These are phyloP conservation scores for Apiospora phragmitis DNA, from an alignment of 2,329 filamentous ascomycete species.

Conservation along the genomic window DNA sequence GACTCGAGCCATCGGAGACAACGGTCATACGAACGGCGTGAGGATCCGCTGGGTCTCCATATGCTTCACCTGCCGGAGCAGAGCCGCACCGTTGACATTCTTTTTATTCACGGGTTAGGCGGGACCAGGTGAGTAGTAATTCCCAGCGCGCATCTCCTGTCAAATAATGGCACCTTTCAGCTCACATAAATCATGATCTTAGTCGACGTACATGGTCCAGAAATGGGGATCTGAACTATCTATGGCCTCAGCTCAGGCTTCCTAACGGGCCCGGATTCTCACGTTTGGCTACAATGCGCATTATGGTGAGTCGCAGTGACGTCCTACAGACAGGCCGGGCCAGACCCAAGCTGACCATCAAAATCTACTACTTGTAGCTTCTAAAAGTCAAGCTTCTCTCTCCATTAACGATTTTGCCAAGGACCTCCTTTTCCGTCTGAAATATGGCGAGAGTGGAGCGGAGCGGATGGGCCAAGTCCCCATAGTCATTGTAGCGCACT, in stretches of 20 bases:
- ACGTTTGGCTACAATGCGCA: conserved; percentile 35
- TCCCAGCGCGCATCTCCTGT: neutral
- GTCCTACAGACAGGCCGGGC: conserved; percentile 29
- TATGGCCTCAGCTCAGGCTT: conserved; percentile 31
- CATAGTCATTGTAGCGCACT: conserved; percentile 30
- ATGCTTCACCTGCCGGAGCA: neutral
- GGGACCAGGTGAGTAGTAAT: neutral
- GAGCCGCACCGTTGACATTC: neutral
- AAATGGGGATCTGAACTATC: conserved; percentile 14
- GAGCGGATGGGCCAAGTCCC: conserved; percentile 18
- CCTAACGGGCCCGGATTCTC: conserved; percentile 32
- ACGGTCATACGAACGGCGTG: neutral
- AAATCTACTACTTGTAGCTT: conserved; percentile 16
- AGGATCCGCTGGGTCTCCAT: neutral
- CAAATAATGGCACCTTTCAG: too few relatives aligned
- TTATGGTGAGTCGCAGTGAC: conserved; percentile 27
- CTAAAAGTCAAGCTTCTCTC: neutral
- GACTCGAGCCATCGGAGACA: neutral
- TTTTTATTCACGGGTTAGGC: conserved; percentile 12
- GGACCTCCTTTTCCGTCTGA: neutral
- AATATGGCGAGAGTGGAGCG: neutral
- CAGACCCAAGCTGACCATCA: conserved; percentile 25
- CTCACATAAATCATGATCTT: neutral
- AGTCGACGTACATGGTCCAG: conserved; percentile 17
- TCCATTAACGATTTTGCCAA: neutral